Evolutionary conservation across 2,329 filamentous ascomycete species (phyloP).

Genomic region (Blastomyces percursus): DNA sequence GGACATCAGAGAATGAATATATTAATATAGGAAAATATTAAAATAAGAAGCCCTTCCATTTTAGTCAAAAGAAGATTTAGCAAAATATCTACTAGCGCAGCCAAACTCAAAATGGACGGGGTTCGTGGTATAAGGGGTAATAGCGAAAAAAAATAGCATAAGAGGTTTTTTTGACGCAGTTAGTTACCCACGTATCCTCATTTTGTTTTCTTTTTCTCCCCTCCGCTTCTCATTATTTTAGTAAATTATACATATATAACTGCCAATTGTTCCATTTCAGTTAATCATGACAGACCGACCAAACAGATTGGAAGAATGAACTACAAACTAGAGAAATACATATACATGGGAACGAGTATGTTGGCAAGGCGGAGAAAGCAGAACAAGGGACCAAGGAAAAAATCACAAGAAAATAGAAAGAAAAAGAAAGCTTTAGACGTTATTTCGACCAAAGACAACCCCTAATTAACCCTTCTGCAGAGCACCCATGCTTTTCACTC

Average conservation of each 20-base stretch:
- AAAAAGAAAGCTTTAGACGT: background rate
- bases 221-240: background rate
- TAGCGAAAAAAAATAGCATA: background rate
- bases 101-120: background rate
- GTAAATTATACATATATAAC: background rate
- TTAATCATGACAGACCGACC: background rate
- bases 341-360: background rate
- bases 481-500: background rate
- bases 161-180: no score
- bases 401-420: background rate
- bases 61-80: background rate
- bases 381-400: background rate
- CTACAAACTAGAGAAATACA: background rate
- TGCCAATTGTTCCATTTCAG: background rate
- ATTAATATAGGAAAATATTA: background rate
- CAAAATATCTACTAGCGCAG: background rate
- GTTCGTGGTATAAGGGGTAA: background rate
- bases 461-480: background rate
- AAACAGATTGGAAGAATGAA: background rate
- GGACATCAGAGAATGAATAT: background rate
- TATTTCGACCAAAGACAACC: slow-evolving; percentile 5
- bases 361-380: background rate
- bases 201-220: background rate
- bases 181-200: background rate
- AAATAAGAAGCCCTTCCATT: no score